Evolutionary conservation across 768 basidiomycete genomes (phyloP).

Genomic region (Rhodotorula diobovata): DNA sequence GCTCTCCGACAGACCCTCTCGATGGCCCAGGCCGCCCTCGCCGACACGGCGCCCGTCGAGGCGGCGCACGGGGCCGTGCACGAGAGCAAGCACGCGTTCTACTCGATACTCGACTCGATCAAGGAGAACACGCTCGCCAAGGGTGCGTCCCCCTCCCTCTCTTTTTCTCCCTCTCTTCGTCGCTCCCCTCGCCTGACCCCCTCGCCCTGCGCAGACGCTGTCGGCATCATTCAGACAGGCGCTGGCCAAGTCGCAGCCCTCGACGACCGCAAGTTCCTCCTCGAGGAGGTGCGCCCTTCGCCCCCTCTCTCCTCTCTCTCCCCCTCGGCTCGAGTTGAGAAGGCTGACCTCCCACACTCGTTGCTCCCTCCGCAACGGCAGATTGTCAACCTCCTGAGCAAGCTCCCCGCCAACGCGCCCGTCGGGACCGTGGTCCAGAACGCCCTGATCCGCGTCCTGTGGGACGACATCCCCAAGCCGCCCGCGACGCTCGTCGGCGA

Average conservation of each 20-base stretch:
- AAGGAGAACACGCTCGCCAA: background rate
- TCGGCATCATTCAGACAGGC: background rate
- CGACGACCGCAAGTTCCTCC: conserved; percentile 35
- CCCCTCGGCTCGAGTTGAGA: background rate
- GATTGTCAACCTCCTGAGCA: conserved; percentile 20
- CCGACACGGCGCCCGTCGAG: background rate
- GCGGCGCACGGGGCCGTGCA: background rate
- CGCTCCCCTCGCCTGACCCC: no score
- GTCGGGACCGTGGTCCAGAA: conserved; percentile 16
- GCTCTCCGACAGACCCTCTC: background rate
- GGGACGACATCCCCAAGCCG: conserved; percentile 62
- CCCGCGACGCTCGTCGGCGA: conserved; percentile 25
- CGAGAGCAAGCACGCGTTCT: background rate
- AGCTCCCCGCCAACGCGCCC: conserved; percentile 16
- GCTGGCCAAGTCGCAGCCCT: background rate
- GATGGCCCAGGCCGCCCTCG: conserved; percentile 14
- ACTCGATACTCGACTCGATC: conserved; percentile 10
- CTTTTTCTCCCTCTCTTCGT: no score
- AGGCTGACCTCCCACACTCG: background rate
- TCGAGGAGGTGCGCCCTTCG: conserved; percentile 15
- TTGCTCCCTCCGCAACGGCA: background rate
- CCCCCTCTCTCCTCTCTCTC: background rate
- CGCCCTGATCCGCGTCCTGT: conserved; percentile 16
- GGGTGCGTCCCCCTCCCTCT: no score
- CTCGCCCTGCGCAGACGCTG: background rate